These are phyloP conservation scores for Inonotus obliquus DNA, from an alignment of 1,284 basidiomycete genomes.

Conservation along the genomic window DNA sequence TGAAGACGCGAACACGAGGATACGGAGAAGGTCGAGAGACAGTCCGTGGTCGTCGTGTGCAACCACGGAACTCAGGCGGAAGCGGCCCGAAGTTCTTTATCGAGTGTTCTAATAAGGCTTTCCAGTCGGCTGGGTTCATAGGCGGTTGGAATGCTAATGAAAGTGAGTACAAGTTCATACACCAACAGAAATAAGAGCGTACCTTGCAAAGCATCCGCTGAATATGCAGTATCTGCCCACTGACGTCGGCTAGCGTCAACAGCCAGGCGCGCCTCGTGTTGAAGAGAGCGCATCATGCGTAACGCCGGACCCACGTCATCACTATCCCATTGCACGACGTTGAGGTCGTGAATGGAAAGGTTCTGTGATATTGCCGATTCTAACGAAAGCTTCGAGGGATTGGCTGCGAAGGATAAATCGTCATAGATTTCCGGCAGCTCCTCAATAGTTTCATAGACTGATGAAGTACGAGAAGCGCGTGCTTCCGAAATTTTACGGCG, in stretches of 20 bases:
- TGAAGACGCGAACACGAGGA: conserved; percentile 40
- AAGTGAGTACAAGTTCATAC: conserved; percentile 14
- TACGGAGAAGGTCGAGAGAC: conserved; percentile 70
- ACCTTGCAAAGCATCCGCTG: conserved; percentile 68
- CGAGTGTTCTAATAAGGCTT: conserved; percentile 67
- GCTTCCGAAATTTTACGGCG: conserved; percentile 62
- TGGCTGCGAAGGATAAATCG: conserved; percentile 32
- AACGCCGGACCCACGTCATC: conserved; percentile 57
- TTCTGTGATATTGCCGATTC: conserved; percentile 27
- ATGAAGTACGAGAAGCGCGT: conserved; percentile 58
- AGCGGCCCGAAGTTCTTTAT: conserved; percentile 64
- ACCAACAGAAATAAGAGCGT: conserved; percentile 28
- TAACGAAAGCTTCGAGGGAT: conserved; percentile 19
- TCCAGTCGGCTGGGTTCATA: conserved; percentile 56
- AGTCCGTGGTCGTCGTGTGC: conserved; percentile 55
- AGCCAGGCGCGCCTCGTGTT: conserved; percentile 61
- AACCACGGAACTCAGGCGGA: conserved; percentile 59
- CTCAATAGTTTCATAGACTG: conserved; percentile 76
- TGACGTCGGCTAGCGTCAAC: conserved; percentile 60
- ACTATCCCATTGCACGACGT: conserved; percentile 56
- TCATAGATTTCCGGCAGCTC: conserved; percentile 41
- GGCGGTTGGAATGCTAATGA: conserved; percentile 66
- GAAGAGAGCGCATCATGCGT: conserved; percentile 62
- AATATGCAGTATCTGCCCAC: conserved; percentile 72
- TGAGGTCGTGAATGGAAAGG: conserved; percentile 53